phyloP scores from a whole-genome alignment of 129 eudicot genomes.

The Flaveria brownii region DNA sequence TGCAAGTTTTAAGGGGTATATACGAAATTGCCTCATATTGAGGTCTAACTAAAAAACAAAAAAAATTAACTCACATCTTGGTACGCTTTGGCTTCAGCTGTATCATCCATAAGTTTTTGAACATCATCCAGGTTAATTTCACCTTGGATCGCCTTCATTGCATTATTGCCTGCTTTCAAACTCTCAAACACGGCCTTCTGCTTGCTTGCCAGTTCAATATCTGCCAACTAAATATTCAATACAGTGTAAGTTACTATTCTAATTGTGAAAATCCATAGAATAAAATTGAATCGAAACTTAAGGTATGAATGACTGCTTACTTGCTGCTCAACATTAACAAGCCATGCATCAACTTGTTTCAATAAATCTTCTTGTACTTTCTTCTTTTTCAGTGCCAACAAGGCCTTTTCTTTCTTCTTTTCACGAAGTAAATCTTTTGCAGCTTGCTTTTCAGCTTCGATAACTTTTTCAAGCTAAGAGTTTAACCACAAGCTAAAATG shows the following conservation, averaged over 20 bases:
- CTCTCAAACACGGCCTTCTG: conserved; percentile 99
- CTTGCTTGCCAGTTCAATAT: conserved; percentile 93
- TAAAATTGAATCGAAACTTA: not conserved
- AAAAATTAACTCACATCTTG: conserved; percentile 70
- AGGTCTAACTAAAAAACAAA: not conserved
- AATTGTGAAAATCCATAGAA: not conserved
- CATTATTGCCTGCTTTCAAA: conserved; percentile 79
- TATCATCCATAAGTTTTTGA: conserved; percentile 96
- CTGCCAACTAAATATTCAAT: conserved; percentile 70
- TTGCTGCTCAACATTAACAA: conserved; percentile 93
- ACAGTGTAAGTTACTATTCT: not conserved
- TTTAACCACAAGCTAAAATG: conserved; percentile 8
- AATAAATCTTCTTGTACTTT: conserved; percentile 90
- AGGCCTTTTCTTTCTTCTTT: conserved; percentile 94
- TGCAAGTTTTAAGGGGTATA: not conserved
- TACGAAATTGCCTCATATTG: not conserved
- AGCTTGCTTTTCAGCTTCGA: conserved; percentile 96
- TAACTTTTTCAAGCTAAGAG: conserved; percentile 83
- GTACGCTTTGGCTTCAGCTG: conserved; percentile 97
- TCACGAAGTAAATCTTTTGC: conserved; percentile 93
- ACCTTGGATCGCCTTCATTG: conserved; percentile 91
- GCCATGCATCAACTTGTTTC: conserved; percentile 92
- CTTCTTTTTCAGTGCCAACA: conserved; percentile 85
- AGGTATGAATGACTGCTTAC: conserved; percentile 43
- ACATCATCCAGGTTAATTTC: conserved; percentile 94